Evolutionary conservation across 768 basidiomycete genomes (phyloP), one percentile per base, ranked within the genome.

Genomic region (Sarcodon aspratus): DNA sequence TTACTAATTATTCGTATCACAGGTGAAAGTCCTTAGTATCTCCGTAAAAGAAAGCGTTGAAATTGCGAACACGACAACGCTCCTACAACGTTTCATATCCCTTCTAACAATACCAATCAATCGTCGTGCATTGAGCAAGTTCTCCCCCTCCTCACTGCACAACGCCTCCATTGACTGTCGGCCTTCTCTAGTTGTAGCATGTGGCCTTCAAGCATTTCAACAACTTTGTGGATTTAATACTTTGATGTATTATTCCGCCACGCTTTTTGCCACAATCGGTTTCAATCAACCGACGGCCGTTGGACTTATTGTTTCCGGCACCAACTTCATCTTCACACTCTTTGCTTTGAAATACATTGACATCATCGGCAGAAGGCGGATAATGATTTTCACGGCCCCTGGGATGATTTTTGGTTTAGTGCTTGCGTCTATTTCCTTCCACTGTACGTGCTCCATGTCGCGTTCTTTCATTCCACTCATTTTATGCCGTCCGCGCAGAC

Each of bases 181-280:
- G 42, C 38, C 12, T 48, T 35, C 18, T 45, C 10, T 49, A 86
- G 83, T 85, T 53, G 71, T 91, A 11, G 82, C 76, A 9, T 85
- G 84, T 58, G 87, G 83, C 40, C 77, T 90, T 63, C 87, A 90
- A 66, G 85, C 82, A 0, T 82, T 80, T 63, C 88, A 92, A 59
- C 88, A 90, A 59, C 70, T 90, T 0, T 89, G 80, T 52, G 88
- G 88, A 1, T 89, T 88, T 70, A 89, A 90, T 57, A 86, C 87
- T 0, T 72, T 88, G 50, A 79, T 80, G 76, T 78, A 75, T 57
- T 81, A 82, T 58, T 82, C 82, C 17, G 82, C 86, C 3, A 86
- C 85, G 0, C 71, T 90, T 10, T 90, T 90, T 69, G 75, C 82
- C 54, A 72, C 79, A 53, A 83, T 90, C 45, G 88, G 88, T 0